Evolutionary conservation across 148 eudicot species (phyloP), one percentile per base, ranked within the genome.

Genomic region (Dysphania ambrosioides): DNA sequence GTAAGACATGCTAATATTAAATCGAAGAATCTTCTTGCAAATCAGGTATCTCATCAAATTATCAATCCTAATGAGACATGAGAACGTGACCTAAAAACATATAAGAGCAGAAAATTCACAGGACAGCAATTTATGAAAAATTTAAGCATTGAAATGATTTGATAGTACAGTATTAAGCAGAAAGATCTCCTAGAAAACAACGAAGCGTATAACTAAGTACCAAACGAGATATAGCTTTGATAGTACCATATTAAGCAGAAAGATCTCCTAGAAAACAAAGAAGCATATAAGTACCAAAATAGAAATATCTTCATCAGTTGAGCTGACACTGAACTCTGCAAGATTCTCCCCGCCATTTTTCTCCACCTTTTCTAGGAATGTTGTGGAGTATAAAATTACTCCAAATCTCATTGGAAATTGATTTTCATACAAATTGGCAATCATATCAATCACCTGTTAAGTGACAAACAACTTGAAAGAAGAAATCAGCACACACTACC

Each of bases 361-460:
- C 81, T 92, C 91, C 80, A 87, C 81, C 61, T 47, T 81, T 67
- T 87, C 80, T 70, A 86, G 84, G 59, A 81, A 80, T 61, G 81
- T 80, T 42, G 81, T 73, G n/a, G 99, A 95, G 83, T 86, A 95
- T 76, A 95, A 72, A 81, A 90, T 77, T 68, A 95, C 90, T 61
- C 97, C 99, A 80, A 95, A 92, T 81, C 96, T 86, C 80, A 92
- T 76, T n/a, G 99, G 99, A 70, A 95, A 85, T 83, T 86, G 95
- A 78, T 88, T 92, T 89, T 95, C 99, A 73, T 84, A 86, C 78
- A 90, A 79, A 73, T 89, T 84, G 60, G 86, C 70, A 30, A 92
- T 82, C 76, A 69, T 83, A 83, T 92, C 96, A 79, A 87, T 75
- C 70, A 84, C 84, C 98, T 92, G 85, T 74, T 79, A 74, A 35